A percentile compares a stretch with the other conserved stretches of the same genome.
These are phyloP conservation scores for Calocera viscosa DNA, from an alignment of 768 basidiomycete species.

Conservation along the genomic window DNA sequence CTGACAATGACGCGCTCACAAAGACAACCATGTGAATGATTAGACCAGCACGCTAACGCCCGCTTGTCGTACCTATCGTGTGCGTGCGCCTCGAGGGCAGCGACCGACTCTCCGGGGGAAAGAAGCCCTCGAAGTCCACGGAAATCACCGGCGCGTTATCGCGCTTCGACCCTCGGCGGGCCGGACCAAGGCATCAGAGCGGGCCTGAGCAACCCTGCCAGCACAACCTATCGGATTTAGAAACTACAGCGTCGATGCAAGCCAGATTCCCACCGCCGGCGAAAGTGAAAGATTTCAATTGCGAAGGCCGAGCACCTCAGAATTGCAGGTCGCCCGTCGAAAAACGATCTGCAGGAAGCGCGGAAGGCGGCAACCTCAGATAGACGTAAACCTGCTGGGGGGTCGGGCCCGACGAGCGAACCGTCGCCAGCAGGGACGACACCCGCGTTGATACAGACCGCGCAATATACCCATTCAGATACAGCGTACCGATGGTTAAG, in stretches of 20 bases:
- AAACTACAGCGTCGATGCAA: neutral
- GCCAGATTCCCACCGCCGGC: conserved; percentile 7
- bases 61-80: neutral
- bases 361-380: neutral
- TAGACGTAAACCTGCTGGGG: neutral
- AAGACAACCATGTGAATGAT: conserved; percentile 1
- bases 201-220: neutral
- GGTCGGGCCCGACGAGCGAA: neutral
- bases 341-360: conserved; percentile 8
- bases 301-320: neutral
- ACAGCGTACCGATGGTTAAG: neutral
- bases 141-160: neutral
- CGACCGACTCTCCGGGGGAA: neutral
- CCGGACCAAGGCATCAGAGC: neutral
- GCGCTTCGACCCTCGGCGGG: neutral
- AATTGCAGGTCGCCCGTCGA: neutral
- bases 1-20: conserved; percentile 1
- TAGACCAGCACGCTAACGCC: neutral
- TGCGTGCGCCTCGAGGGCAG: neutral
- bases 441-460: neutral
- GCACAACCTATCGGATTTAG: neutral
- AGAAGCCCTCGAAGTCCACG: neutral
- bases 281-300: conserved; percentile 7
- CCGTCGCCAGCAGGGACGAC: neutral
- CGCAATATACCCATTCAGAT: conserved; percentile 1